Evolutionary conservation across 495 filamentous ascomycete genomes (phyloP), one percentile per base, ranked within the genome.

Genomic region (Talaromyces wortmannii): DNA sequence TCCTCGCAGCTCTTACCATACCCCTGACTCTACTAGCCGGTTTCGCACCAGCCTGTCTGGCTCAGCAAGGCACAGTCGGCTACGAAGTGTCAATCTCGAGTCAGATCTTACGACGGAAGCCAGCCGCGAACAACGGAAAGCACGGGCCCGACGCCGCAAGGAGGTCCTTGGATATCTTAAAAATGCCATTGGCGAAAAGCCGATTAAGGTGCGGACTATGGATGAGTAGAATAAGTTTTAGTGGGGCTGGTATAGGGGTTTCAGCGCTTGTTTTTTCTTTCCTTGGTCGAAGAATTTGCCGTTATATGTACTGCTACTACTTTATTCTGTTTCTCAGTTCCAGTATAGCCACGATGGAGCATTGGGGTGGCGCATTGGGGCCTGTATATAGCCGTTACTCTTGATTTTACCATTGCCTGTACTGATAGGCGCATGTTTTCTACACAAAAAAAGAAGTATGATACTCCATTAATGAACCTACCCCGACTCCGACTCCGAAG

Each of bases 41-140:
- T 72, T 76, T 65, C 70, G 69, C 56, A 67, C 57, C 58, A 81
- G 65, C 63, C 69, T 68, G 66, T 80, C 63, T 67, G 78, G 63
- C 15, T 84, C 57, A 55, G 76, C 59, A 29, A 75, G 59, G 67
- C 73, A 59, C 36, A 80, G 61, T 58, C 67, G 67, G 62, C 77
- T 74, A 52, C 76, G 66, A 48, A 73, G 57, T 50, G 67, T 58
- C 29, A 73, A 71, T 57, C 62, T 53, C 56, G 64, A 52, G 52
- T 68, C 55, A 45, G 59, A 69, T 59, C 52, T 74, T 57, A 52
- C 71, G 67, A 60, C 70, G 74, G 62, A 65, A 69, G 67, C 85
- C 73, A 79, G 91, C 68, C 71, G 64, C 69, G 56, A 78, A 61
- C 65, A 75, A 63, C 78, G 85, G 78, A 81, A 78, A 64, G 73